A percentile compares a stretch with the other conserved stretches of the same genome.
phyloP scores from a whole-genome alignment of 345 rosid species.

The Microthlaspi erraticum region DNA sequence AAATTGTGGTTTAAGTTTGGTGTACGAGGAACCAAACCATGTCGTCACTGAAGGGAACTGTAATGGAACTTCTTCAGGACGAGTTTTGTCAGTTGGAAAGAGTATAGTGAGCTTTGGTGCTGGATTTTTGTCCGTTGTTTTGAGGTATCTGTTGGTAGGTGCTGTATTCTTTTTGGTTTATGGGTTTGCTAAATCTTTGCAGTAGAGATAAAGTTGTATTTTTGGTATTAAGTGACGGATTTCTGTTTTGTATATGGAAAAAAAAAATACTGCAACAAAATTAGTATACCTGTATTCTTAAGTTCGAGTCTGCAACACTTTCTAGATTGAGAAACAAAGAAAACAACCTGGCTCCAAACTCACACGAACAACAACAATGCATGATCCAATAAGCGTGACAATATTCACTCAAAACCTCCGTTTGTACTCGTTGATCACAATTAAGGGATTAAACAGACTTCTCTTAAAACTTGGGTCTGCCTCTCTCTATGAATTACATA shows the following conservation, averaged over 20 bases:
- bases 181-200: slow-evolving; percentile 23
- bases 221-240: not conserved
- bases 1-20: slow-evolving; percentile 35
- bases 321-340: no score
- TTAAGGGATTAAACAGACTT: slow-evolving; percentile 14
- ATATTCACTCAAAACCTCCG: slow-evolving; percentile 22
- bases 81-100: not conserved
- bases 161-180: slow-evolving; percentile 21
- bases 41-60: slow-evolving; percentile 18
- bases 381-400: not conserved
- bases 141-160: slow-evolving; percentile 22
- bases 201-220: not conserved
- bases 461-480: slow-evolving; percentile 8
- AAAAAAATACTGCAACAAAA: no score
- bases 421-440: not conserved
- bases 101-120: not conserved
- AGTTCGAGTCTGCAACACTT: no score
- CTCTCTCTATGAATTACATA: slow-evolving; percentile 4
- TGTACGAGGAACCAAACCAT: slow-evolving; percentile 36
- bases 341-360: not conserved
- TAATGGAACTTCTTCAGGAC: not conserved
- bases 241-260: not conserved
- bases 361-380: not conserved
- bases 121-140: slow-evolving; percentile 1
- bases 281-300: no score